Evolutionary conservation across 2,329 filamentous ascomycete genomes (phyloP), one percentile per base, ranked within the genome.

Genomic region (Arthroderma sp.): DNA sequence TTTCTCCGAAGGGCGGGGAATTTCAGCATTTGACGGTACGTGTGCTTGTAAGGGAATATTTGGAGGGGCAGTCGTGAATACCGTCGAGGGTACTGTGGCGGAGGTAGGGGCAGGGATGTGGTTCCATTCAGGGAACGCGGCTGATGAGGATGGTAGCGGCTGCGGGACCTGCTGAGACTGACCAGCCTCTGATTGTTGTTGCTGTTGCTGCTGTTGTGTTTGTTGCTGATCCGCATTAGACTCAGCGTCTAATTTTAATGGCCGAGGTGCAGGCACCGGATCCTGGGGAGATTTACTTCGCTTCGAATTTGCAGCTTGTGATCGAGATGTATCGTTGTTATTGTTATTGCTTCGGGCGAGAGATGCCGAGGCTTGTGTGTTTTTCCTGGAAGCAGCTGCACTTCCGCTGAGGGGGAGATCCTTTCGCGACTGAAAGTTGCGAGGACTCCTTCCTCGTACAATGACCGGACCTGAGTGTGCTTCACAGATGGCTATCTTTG

Each of bases 341-440:
- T 55, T 52, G 15, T 22, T 22, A 31, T 52, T 52, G 4, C 58
- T 55, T 7, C 58, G 53, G 37, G 58, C 57, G 34, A 48, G 47
- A 3, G 51, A 46, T 7, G 48, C 48, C 10, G 49, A 45, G 1
- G 58, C 59, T 48, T 65, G 62, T 39, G 80, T 66, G 32, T 79
- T 80, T 60, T 91, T 88, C 36, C 86, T 79, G n/a, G 82, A 74
- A 29, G 84, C 84, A 28, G 81, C 80, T 22, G 82, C 82, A 52
- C 83, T 86, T 10, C 84, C 85, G 44, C 86, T 75, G 39, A 96
- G 73, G 2, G 89, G 87, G 49, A 94, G 83, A 62, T 96, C 89
- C 63, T 94, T 95, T 43, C 89, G 76, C 6, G 87, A 83, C 63
- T 94, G 87, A 63, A 96, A 96, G 64, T 96, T 96, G 33, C 89